Conservation (phyloP, 306 rosid species). For the Vicia villosa region DNA sequence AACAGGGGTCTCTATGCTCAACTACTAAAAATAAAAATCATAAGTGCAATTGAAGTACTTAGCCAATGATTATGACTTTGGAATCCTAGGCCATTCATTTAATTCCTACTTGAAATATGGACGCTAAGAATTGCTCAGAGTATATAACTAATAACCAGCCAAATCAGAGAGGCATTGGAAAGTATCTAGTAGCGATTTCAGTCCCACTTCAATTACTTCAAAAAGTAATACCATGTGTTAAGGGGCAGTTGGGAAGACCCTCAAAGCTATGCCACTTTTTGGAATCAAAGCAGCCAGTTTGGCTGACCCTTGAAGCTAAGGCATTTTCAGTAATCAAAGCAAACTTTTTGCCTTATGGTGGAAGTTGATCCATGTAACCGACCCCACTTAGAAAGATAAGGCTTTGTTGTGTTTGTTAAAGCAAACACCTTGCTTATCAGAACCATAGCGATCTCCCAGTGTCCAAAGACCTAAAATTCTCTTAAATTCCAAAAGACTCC, state of each 20-base stretch:
- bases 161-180: slow-evolving; percentile 14
- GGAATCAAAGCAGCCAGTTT: background rate
- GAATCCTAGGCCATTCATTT: background rate
- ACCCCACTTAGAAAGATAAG: too few relatives aligned
- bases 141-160: slow-evolving; percentile 7
- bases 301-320: background rate
- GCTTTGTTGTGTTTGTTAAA: too few relatives aligned
- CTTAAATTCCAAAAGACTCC: background rate
- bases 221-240: background rate
- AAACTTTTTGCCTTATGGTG: too few relatives aligned
- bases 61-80: background rate
- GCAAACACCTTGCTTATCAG: background rate
- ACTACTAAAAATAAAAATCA: background rate
- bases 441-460: background rate
- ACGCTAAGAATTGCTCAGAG: background rate
- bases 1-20: background rate
- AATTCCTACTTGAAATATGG: slow-evolving; percentile 7
- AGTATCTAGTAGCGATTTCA: slow-evolving; percentile 11
- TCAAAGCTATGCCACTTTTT: background rate
- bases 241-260: background rate
- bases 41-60: slow-evolving; percentile 21
- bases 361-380: too few relatives aligned
- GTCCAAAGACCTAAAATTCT: background rate
- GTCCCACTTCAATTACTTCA: slow-evolving; percentile 8
- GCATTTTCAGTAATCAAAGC: background rate